Conservation (phyloP, 768 basidiomycete species). For the Pulveroboletus ravenelii region DNA sequence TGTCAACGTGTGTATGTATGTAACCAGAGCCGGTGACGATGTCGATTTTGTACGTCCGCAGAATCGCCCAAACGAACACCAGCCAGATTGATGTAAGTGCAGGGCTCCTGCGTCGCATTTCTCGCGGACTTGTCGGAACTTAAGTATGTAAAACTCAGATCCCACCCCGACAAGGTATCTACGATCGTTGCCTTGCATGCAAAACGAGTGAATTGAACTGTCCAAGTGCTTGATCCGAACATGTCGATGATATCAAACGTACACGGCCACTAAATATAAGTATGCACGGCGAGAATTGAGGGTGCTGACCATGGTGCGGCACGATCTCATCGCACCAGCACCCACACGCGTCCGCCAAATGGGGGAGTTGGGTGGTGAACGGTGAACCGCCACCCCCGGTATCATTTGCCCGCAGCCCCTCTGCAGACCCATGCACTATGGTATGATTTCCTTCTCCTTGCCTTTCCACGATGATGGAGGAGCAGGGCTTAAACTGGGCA, state of each 20-base stretch:
- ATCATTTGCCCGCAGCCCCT: background rate
- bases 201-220: conserved; percentile 18
- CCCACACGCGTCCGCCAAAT: conserved; percentile 5
- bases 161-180: background rate
- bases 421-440: conserved; percentile 3
- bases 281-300: conserved; percentile 3
- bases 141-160: background rate
- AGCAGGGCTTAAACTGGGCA: conserved; percentile 34
- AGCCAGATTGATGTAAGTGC: too few relatives aligned
- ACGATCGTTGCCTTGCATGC: background rate
- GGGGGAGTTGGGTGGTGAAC: background rate
- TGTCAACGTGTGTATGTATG: background rate
- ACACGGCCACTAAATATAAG: conserved; percentile 10
- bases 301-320: conserved; percentile 4
- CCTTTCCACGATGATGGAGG: conserved; percentile 43
- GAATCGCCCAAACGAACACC: too few relatives aligned
- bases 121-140: conserved; percentile 11
- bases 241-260: conserved; percentile 14
- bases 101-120: background rate
- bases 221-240: conserved; percentile 12
- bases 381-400: background rate
- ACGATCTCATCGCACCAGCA: conserved; percentile 1
- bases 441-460: conserved; percentile 38
- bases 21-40: background rate
- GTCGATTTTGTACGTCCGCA: background rate